These are phyloP conservation scores for Citrullus amarus DNA, from an alignment of 306 rosid species.

Conservation along the genomic window DNA sequence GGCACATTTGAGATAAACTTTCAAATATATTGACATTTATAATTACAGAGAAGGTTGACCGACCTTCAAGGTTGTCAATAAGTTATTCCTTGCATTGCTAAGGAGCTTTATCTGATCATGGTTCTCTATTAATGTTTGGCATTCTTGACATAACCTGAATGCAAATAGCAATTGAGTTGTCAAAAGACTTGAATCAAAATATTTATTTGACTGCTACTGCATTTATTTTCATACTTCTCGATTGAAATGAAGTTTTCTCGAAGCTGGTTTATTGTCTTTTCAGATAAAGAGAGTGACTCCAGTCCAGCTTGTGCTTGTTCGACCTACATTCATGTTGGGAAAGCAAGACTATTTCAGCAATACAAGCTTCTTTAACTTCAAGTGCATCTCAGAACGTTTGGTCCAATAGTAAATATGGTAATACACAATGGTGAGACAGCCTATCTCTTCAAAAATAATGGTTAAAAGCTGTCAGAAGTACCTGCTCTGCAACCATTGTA, in stretches of 20 bases:
- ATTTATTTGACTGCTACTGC: neutral
- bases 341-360: conserved; percentile 12
- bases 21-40: neutral
- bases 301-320: conserved; percentile 83
- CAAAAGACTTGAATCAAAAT: conserved; percentile 14
- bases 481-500: conserved; percentile 98
- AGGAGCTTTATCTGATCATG: conserved; percentile 98
- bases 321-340: conserved; percentile 48
- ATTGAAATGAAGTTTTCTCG: conserved; percentile 83
- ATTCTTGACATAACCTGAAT: conserved; percentile 78
- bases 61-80: conserved; percentile 91
- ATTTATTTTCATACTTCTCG: conserved; percentile 55
- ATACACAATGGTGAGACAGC: conserved; percentile 11
- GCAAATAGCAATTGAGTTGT: conserved; percentile 22
- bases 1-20: neutral
- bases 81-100: conserved; percentile 93
- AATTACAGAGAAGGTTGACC: conserved; percentile 10
- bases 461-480: conserved; percentile 9
- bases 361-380: neutral
- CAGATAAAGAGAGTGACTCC: conserved; percentile 64
- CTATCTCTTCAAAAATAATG: neutral
- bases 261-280: conserved; percentile 54
- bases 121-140: conserved; percentile 89
- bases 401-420: neutral
- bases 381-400: neutral